A percentile compares a stretch with the other conserved stretches of the same genome.
Conservation (phyloP, 2,329 filamentous ascomycete genomes). For the Fusarium pseudocircinatum region DNA sequence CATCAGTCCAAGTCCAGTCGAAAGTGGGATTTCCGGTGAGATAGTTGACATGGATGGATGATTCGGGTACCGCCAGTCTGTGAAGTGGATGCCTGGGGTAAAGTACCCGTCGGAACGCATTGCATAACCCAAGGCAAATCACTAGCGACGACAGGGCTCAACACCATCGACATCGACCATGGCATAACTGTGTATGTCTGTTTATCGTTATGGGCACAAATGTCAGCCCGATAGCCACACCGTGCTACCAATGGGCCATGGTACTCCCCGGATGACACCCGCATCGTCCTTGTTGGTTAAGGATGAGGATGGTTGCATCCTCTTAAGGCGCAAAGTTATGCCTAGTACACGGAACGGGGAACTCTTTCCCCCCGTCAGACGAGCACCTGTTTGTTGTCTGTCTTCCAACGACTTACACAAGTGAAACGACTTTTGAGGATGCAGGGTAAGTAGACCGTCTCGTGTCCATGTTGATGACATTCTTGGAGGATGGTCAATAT, state of each 20-base stretch:
- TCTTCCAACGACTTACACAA: not conserved
- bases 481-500: not conserved
- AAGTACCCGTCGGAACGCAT: slow-evolving; percentile 14
- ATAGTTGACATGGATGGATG: slow-evolving; percentile 22
- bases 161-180: slow-evolving; percentile 10
- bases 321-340: slow-evolving; percentile 16
- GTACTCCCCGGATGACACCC: slow-evolving; percentile 20
- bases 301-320: slow-evolving; percentile 13
- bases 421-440: not conserved
- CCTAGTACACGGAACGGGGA: slow-evolving; percentile 18
- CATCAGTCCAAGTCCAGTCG: slow-evolving; percentile 24
- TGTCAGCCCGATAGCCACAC: slow-evolving; percentile 23
- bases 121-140: not conserved
- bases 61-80: not conserved
- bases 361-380: not conserved
- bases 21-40: slow-evolving; percentile 28
- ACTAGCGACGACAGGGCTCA: slow-evolving; percentile 1
- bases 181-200: slow-evolving; percentile 9
- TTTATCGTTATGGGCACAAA: slow-evolving; percentile 23
- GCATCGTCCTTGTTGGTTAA: slow-evolving; percentile 17
- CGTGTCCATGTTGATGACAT: not conserved
- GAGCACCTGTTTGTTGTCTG: slow-evolving; percentile 14
- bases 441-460: slow-evolving; percentile 14
- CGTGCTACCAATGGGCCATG: slow-evolving; percentile 19
- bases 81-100: slow-evolving; percentile 11